phyloP scores from a whole-genome alignment of 1,284 basidiomycete genomes.

The Ganoderma leucocontextum region DNA sequence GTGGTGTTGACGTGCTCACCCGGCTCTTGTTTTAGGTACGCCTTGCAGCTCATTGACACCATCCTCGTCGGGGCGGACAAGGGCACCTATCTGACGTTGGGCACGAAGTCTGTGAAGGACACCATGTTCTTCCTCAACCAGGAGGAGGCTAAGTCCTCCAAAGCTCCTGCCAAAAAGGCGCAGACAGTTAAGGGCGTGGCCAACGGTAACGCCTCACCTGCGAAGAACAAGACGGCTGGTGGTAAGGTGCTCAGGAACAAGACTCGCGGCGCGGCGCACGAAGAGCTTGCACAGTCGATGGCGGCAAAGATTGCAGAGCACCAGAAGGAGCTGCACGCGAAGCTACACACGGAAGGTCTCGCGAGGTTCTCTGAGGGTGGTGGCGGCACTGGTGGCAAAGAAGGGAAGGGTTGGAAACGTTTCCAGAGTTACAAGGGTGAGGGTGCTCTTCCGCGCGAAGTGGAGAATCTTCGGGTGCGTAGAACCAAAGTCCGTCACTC shows the following conservation, averaged over 20 bases:
- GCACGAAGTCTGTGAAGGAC: conserved; percentile 84
- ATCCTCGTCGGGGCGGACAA: conserved; percentile 80
- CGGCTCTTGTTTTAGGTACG: conserved; percentile 66
- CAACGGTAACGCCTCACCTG: conserved; percentile 67
- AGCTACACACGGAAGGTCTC: conserved; percentile 85
- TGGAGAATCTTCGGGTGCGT: conserved; percentile 79
- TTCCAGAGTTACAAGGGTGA: conserved; percentile 99
- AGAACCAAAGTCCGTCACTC: conserved; percentile 14
- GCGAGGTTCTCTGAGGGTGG: conserved; percentile 86
- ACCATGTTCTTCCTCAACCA: conserved; percentile 87
- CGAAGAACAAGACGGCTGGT: conserved; percentile 78
- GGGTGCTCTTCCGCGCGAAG: conserved; percentile 84
- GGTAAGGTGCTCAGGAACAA: conserved; percentile 87
- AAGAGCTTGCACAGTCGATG: conserved; percentile 78
- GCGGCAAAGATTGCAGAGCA: conserved; percentile 85
- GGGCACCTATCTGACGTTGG: conserved; percentile 82
- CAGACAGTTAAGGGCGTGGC: conserved; percentile 53
- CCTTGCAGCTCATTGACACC: conserved; percentile 91
- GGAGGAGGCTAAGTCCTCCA: conserved; percentile 55
- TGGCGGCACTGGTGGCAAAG: conserved; percentile 74
- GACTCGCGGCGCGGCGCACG: conserved; percentile 81
- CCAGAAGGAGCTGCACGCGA: conserved; percentile 85
- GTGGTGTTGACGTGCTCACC: background rate
- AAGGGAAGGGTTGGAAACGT: conserved; percentile 92
- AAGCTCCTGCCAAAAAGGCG: conserved; percentile 67